Evolutionary conservation across 2,329 filamentous ascomycete species (phyloP), one percentile per base, ranked within the genome.

Genomic region (Leptographium galeiforme): DNA sequence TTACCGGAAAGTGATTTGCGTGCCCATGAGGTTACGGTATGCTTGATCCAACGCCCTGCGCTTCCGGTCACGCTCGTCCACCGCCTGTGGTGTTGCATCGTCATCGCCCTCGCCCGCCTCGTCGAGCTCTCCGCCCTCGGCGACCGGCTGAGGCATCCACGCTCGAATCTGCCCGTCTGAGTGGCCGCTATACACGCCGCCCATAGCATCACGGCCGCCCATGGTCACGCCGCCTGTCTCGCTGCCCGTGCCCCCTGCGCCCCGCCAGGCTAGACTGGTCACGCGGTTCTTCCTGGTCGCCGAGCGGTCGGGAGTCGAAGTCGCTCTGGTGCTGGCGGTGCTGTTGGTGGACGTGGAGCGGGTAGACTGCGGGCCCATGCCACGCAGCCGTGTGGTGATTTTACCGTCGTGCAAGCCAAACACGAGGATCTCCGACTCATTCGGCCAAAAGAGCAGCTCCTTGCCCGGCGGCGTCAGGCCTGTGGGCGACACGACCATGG

Each of bases 111-210:
- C 66, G 4, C 72, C 71, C 13, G 72, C 69, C 40, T 74, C 55
- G 14, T 71, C 72, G 45, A 79, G 60, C 2, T 50, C 30, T 1
- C 40, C 52, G 3, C 14, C 40, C 19, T 38, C 10, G 5, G 36
- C 52, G 18, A 59, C 62, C 19, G 57, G 58, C 1, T 79, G 68
- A 2, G 87, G 85, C 60, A 76, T 75, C 89, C 91, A 96, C 5
- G 79, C 79, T 46, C 85, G 77, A 54, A 97, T 91, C 51, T 84
- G 84, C 0, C 91, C 91, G 63, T 96, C 89, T 4, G 84, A 75
- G 62, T 95, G 89, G 2, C 82, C 85, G 52, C 88, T 93, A 68
- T 89, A 94, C 54, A 96, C 63, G 10, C 71, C 75, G 0, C 77
- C 77, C 6, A 73, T 59, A 19, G 71, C 72, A 56, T 74, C 77